phyloP scores from a whole-genome alignment of 768 basidiomycete species.

The Hygrophoropsis aurantiaca region DNA sequence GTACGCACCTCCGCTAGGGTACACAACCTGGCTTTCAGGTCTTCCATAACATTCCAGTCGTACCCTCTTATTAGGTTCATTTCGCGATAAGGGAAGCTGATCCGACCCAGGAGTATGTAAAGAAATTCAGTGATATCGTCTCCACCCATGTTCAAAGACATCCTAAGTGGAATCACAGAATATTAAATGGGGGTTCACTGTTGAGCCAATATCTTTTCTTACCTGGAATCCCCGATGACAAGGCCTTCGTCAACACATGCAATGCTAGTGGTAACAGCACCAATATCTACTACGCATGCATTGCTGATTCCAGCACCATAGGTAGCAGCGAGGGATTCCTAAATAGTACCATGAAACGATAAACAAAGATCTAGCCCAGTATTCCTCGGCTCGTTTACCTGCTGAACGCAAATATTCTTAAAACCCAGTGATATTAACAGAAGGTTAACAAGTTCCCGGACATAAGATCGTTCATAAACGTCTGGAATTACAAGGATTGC shows the following conservation, averaged over 20 bases:
- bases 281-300: slow-evolving; percentile 96
- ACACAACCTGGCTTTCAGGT: slow-evolving; percentile 81
- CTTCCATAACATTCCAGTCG: slow-evolving; percentile 92
- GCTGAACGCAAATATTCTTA: slow-evolving; percentile 89
- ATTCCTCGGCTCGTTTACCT: slow-evolving; percentile 44
- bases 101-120: slow-evolving; percentile 72
- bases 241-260: slow-evolving; percentile 95
- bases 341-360: not conserved
- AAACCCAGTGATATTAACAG: slow-evolving; percentile 83
- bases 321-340: slow-evolving; percentile 92
- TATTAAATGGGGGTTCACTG: slow-evolving; percentile 1
- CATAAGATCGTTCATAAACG: slow-evolving; percentile 81
- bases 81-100: slow-evolving; percentile 86
- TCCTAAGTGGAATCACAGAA: slow-evolving; percentile 38
- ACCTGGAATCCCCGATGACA: slow-evolving; percentile 87
- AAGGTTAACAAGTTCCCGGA: slow-evolving; percentile 73
- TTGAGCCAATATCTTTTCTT: slow-evolving; percentile 11
- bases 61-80: slow-evolving; percentile 73
- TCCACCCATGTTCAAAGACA: slow-evolving; percentile 85
- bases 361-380: not conserved
- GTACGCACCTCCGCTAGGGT: slow-evolving; percentile 80
- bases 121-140: slow-evolving; percentile 94
- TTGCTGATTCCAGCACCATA: slow-evolving; percentile 94
- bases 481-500: slow-evolving; percentile 91
- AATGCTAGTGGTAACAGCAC: slow-evolving; percentile 79